Conservation (phyloP, 257 asterid species). For the Solanum ossicruentum region DNA sequence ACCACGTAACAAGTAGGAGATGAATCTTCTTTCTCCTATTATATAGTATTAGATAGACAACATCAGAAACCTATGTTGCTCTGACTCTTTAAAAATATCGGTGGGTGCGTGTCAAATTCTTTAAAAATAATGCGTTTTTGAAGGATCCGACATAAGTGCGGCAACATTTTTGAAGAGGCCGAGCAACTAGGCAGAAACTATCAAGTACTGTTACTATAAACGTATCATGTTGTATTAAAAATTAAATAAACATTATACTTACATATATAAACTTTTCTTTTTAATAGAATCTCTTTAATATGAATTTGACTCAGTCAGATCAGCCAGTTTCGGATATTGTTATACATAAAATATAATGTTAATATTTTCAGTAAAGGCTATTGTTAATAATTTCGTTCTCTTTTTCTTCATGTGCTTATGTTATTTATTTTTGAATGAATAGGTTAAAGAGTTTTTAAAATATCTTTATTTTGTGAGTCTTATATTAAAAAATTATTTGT, state of each 20-base stretch:
- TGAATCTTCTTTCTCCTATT: conserved; percentile 27
- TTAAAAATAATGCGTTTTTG: too few relatives aligned
- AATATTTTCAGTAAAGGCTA: conserved; percentile 9
- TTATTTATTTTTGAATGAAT: neutral
- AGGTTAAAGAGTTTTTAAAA: neutral
- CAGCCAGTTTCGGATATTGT: too few relatives aligned
- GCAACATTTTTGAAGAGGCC: too few relatives aligned
- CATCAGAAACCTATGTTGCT: too few relatives aligned
- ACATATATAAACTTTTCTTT: neutral
- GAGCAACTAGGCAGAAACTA: too few relatives aligned
- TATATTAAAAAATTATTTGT: neutral
- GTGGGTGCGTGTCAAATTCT: too few relatives aligned
- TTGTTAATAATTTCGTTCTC: neutral
- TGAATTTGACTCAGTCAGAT: neutral
- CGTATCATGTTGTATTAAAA: neutral
- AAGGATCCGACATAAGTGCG: too few relatives aligned
- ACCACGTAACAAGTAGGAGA: conserved; percentile 14
- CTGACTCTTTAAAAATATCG: too few relatives aligned
- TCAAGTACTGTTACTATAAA: neutral
- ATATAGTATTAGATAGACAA: neutral
- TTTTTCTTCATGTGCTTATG: too few relatives aligned
- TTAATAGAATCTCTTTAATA: neutral
- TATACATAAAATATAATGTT: conserved; percentile 17
- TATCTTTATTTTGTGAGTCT: neutral
- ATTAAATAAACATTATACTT: neutral